A percentile compares a stretch with the other conserved stretches of the same genome.
Evolutionary conservation across 306 rosid species (phyloP).

Genomic region (Dicorynia guianensis): DNA sequence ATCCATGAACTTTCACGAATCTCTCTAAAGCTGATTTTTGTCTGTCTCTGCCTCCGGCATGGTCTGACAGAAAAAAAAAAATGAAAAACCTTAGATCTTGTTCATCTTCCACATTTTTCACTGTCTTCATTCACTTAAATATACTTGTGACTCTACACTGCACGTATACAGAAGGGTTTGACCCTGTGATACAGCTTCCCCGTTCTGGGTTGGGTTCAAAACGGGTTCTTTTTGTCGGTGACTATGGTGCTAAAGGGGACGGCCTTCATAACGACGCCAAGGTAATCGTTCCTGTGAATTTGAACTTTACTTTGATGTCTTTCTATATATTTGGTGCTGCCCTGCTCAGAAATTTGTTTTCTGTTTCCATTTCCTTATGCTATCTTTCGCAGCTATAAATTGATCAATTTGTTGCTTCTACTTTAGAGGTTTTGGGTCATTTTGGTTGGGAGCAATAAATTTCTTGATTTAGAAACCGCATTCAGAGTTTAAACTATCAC

Average conservation of each 20-base stretch:
- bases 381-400: neutral
- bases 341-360: neutral
- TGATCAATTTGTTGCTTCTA: too few relatives aligned
- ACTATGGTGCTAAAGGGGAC: slow-evolving; percentile 69
- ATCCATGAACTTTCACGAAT: neutral
- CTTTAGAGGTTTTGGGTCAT: too few relatives aligned
- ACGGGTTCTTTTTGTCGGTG: slow-evolving; percentile 49
- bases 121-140: slow-evolving; percentile 36
- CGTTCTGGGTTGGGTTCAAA: slow-evolving; percentile 45
- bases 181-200: slow-evolving; percentile 58
- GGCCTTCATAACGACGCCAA: slow-evolving; percentile 61
- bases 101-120: slow-evolving; percentile 37
- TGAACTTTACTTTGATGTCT: slow-evolving; percentile 34
- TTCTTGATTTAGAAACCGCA: neutral
- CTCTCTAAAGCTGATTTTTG: slow-evolving; percentile 1
- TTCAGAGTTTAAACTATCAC: neutral
- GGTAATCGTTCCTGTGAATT: slow-evolving; percentile 44
- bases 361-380: too few relatives aligned
- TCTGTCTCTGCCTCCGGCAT: neutral
- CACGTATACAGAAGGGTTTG: slow-evolving; percentile 44
- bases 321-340: neutral
- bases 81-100: slow-evolving; percentile 48
- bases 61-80: slow-evolving; percentile 16
- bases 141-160: slow-evolving; percentile 41
- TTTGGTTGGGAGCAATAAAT: neutral